Base-by-base conservation (phyloP, 495 filamentous ascomycete species). In the Neurospora sp. region DNA sequence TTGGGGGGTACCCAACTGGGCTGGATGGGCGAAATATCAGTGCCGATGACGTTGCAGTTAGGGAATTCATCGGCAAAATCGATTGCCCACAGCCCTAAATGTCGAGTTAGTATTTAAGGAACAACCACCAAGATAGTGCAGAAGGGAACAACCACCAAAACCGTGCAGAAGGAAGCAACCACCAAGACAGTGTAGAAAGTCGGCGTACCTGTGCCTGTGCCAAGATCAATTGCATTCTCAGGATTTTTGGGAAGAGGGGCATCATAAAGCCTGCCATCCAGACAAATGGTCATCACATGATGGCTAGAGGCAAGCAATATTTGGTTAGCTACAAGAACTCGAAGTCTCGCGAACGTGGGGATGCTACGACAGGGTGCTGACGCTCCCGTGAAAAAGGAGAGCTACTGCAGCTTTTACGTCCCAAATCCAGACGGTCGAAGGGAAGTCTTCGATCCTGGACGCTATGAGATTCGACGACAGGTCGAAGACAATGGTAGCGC, bases 401-500 rank as follows among this genome's bases (percentile, higher is more conserved):
- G 93, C 87, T 6, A 86, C 82, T 48, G 82, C 80, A 48, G 80
- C 84, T 36, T 80, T 80, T 38, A 87, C 62, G 76, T 88, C 86
- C 95, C 95, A 97, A 75, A 98, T 92, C 93, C 94, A 98, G 71
- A 95, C 87, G 4, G 94, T 93, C 59, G 91, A 92, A 38, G 93
- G 92, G 71, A 90, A 90, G 42, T 88, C 86, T 70, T 96, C 92
- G 73, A 91, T 88, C 71, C 90, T 85, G 0, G 92, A 94, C 19
- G 92, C 93, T 9, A 97, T 83, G n/a, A 96, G 84, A 9, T 82
- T 86, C 8, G 92, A 92, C 31, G 85, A 87, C 19, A 79, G 77
- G 73, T 89, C 87, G 76, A 88, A 88, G 5, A 78, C 77, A 73
- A 84, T 79, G 43, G 82, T 79, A 37, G 80, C 82, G 71, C 84